Evolutionary conservation across 768 basidiomycete species (phyloP).

Genomic region (Pilatotrama ljubarskyi): DNA sequence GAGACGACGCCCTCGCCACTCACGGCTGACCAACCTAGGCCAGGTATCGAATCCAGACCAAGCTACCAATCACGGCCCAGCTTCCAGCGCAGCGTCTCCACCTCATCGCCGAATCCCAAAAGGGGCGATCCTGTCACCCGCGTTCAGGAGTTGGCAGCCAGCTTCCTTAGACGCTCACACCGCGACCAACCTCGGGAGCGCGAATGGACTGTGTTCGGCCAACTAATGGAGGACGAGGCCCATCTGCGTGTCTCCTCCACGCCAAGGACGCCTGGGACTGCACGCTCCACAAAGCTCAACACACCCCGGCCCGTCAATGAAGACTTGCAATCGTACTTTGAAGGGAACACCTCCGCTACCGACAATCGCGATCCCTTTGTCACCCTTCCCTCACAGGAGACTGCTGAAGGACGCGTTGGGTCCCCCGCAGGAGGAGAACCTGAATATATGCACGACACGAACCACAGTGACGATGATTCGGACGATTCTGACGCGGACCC

Average conservation of each 20-base stretch:
- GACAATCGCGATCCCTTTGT: neutral
- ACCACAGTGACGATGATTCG: neutral
- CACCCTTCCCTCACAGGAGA: neutral
- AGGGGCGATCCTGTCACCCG: slow-evolving; percentile 9
- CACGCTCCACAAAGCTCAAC: slow-evolving; percentile 7
- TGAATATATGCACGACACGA: neutral
- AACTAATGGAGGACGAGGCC: slow-evolving; percentile 59
- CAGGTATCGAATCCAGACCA: neutral
- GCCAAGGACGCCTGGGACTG: neutral
- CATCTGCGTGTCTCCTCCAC: slow-evolving; percentile 8
- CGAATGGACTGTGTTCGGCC: slow-evolving; percentile 68
- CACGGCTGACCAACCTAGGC: slow-evolving; percentile 3
- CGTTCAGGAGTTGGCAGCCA: slow-evolving; percentile 16
- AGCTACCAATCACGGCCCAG: slow-evolving; percentile 3
- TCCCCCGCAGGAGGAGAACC: neutral
- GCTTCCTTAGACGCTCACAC: slow-evolving; percentile 4
- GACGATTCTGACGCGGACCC: neutral
- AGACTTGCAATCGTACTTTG: slow-evolving; percentile 6
- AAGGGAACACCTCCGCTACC: neutral
- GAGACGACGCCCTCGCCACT: neutral
- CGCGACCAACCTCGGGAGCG: slow-evolving; percentile 8
- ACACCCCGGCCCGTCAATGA: neutral
- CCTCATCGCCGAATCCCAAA: neutral
- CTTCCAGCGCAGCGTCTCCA: slow-evolving; percentile 19
- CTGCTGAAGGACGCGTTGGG: neutral